Conservation (phyloP, 1,284 basidiomycete species). For the Moesziomyces sp. region DNA sequence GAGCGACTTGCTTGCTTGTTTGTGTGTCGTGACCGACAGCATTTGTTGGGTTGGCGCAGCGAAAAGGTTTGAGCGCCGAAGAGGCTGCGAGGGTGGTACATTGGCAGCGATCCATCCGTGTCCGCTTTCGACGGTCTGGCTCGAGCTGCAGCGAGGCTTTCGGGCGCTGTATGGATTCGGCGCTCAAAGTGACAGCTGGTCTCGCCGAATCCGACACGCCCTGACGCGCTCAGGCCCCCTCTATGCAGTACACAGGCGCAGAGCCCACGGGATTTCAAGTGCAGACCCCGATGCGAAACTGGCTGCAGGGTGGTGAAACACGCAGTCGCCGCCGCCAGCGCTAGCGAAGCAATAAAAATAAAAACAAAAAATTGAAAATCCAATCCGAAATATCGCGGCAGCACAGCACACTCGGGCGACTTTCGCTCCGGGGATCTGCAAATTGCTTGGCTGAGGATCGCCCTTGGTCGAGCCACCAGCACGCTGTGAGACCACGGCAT, state of each 20-base stretch:
- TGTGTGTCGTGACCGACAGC: neutral
- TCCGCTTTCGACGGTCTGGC: neutral
- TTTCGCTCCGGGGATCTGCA: neutral
- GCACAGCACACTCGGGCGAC: neutral
- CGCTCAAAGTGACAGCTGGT: neutral
- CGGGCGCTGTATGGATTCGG: too few relatives aligned
- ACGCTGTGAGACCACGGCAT: too few relatives aligned
- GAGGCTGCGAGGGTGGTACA: neutral
- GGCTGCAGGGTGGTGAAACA: conserved; percentile 9
- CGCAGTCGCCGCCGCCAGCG: conserved; percentile 1
- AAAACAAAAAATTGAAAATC: too few relatives aligned
- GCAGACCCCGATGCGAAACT: neutral
- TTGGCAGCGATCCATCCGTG: too few relatives aligned
- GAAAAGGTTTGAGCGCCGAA: neutral
- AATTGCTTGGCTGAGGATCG: conserved; percentile 1
- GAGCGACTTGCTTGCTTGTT: neutral
- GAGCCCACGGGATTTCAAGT: neutral
- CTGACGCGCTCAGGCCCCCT: neutral
- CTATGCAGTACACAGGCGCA: neutral
- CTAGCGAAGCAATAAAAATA: too few relatives aligned
- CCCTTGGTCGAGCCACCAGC: too few relatives aligned
- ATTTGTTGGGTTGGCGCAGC: neutral
- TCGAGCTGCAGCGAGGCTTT: too few relatives aligned
- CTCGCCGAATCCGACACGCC: neutral
- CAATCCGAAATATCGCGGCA: neutral